phyloP scores from a whole-genome alignment of 2,329 filamentous ascomycete genomes.

The Claviceps monticola region DNA sequence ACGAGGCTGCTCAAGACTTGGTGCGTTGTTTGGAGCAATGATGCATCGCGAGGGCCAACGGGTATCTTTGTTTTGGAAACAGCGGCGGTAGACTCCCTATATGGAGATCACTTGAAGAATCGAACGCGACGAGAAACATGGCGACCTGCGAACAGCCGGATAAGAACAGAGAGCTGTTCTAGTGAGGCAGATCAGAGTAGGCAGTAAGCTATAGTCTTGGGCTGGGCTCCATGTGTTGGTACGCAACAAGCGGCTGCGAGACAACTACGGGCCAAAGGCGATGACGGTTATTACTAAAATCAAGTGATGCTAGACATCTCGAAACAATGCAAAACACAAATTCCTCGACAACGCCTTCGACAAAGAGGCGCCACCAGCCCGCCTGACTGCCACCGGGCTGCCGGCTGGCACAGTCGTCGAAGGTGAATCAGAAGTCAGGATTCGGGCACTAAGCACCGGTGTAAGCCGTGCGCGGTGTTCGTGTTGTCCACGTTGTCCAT shows the following conservation, averaged over 20 bases:
- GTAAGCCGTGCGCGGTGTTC: background rate
- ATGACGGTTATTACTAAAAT: background rate
- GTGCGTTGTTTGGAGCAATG: background rate
- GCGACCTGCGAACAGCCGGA: background rate
- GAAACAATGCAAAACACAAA: background rate
- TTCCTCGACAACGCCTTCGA: background rate
- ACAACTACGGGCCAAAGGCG: background rate
- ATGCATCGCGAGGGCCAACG: background rate
- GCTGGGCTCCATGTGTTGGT: background rate
- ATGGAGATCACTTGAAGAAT: background rate
- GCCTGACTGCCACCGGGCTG: background rate
- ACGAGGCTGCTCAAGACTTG: background rate
- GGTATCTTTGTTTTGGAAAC: background rate
- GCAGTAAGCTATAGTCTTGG: background rate
- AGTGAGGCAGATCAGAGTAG: background rate
- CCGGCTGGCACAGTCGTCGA: slow-evolving; percentile 3
- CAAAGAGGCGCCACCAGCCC: background rate
- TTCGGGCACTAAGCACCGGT: slow-evolving; percentile 4
- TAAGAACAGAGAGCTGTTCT: background rate
- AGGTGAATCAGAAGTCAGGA: background rate
- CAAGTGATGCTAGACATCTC: background rate
- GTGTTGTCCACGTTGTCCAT: background rate
- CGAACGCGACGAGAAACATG: background rate
- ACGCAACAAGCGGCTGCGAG: background rate
- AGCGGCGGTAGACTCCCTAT: background rate